Conservation (phyloP, 2,329 filamentous ascomycete species). For the Clarireedia paspali region DNA sequence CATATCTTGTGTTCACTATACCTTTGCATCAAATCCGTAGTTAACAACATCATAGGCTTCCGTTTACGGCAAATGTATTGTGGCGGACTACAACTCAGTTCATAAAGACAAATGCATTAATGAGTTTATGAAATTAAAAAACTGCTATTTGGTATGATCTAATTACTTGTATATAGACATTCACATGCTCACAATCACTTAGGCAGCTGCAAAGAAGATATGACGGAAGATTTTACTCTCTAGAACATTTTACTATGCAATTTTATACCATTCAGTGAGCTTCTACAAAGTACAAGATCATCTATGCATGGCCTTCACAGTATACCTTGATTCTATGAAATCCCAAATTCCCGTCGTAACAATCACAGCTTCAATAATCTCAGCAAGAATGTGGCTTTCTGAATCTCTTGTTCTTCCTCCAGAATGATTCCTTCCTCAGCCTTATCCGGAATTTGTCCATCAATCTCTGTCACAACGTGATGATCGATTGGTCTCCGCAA, state of each 20-base stretch:
- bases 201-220: constrained; percentile 46
- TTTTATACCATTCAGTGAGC: not conserved
- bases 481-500: constrained; percentile 70
- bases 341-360: not conserved
- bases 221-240: constrained; percentile 13
- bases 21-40: not conserved
- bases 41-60: constrained; percentile 51
- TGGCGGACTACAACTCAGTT: constrained; percentile 81
- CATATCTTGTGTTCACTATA: not conserved
- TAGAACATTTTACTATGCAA: not conserved
- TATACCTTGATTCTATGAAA: not conserved
- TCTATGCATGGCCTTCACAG: not conserved
- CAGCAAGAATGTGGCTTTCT: constrained; percentile 73
- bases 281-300: not conserved
- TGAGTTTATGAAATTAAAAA: constrained; percentile 78
- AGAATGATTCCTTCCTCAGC: constrained; percentile 57
- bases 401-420: constrained; percentile 80
- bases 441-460: constrained; percentile 41
- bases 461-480: constrained; percentile 51
- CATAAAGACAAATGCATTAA: constrained; percentile 83
- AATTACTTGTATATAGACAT: not conserved
- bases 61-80: constrained; percentile 84
- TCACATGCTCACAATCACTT: constrained; percentile 13
- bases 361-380: constrained; percentile 64
- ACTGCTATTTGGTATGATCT: constrained; percentile 71